Evolutionary conservation across 1,284 basidiomycete species (phyloP), one percentile per base, ranked within the genome.

Genomic region (Amylostereum areolatum): DNA sequence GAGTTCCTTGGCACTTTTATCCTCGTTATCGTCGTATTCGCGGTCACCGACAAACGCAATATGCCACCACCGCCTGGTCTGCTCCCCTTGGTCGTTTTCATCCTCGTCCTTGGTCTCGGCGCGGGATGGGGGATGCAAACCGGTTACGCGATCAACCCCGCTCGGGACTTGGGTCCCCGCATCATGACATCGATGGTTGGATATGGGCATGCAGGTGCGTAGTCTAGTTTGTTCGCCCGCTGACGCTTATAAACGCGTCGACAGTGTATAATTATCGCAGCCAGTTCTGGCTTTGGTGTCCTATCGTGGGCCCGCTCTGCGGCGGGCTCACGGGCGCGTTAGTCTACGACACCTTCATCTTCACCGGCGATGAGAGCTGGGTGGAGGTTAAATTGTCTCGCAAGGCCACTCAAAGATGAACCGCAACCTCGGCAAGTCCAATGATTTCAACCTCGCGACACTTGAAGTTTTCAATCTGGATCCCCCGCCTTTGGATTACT

Each of bases 251-350:
- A 33, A 45, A 37, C 31, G 28, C 34, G 10, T 11, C 31, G 27
- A 27, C 43, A 73, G 75, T 77, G 4, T 76, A 74, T 58, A 60
- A 68, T 29, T 76, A 69, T 55, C 67, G 75, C 40, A 74, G 70
- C 57, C 83, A 85, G 53, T 91, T 89, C 60, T 91, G 85, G 85
- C 52, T 88, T 11, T 90, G 88, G 88, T 83, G 81, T 56, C 78
- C 83, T 10, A 55, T 82, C 9, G 63, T 86, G 36, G 83, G 66
- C 2, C 77, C 82, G 2, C 74, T 85, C 52, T 51, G 76, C 28
- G 84, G 83, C 27, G 79, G 72, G 43, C 70, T 78, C 47, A 55
- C 66, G 7, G 83, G 77, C 34, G 70, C 71, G 5, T 66, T 78
- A 49, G 55, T 74, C 27, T 84, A 84, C 53, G 81, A 83, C 54